Conservation (phyloP, 192 early-diverging fungal species). For the Lobosporangium transversale region DNA sequence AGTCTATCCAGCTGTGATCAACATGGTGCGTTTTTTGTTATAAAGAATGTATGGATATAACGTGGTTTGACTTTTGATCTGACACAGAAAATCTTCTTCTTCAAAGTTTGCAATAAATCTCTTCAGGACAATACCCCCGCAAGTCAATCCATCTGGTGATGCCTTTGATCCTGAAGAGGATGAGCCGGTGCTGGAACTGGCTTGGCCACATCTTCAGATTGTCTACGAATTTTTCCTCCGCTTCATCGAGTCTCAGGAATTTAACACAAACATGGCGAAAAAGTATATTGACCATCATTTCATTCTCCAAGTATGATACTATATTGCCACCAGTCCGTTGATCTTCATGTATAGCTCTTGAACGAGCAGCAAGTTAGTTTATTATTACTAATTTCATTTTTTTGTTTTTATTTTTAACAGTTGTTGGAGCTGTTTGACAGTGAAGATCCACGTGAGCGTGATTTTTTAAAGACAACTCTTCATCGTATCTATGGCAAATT, state of each 20-base stretch:
- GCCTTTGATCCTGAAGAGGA: conserved; percentile 99
- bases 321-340: too few relatives aligned
- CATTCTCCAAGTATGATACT: conserved; percentile 79
- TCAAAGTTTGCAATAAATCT: conserved; percentile 91
- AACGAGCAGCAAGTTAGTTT: too few relatives aligned
- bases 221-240: conserved; percentile 99
- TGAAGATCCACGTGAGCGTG: conserved; percentile 98
- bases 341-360: too few relatives aligned
- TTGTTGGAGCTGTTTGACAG: conserved; percentile 98
- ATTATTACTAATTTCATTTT: too few relatives aligned
- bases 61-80: too few relatives aligned
- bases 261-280: conserved; percentile 96
- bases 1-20: conserved; percentile 92
- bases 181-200: conserved; percentile 95
- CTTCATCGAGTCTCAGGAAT: conserved; percentile 98
- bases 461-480: conserved; percentile 97
- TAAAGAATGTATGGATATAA: too few relatives aligned
- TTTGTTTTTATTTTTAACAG: too few relatives aligned
- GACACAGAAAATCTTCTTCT: too few relatives aligned
- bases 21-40: conserved; percentile 89
- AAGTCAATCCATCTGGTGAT: conserved; percentile 93
- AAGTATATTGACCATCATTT: conserved; percentile 97
- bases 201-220: conserved; percentile 98
- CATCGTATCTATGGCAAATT: conserved; percentile 99
- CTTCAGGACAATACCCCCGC: conserved; percentile 97